Evolutionary conservation across 805 yeast species (phyloP).

Genomic region (Candida odintsovae): DNA sequence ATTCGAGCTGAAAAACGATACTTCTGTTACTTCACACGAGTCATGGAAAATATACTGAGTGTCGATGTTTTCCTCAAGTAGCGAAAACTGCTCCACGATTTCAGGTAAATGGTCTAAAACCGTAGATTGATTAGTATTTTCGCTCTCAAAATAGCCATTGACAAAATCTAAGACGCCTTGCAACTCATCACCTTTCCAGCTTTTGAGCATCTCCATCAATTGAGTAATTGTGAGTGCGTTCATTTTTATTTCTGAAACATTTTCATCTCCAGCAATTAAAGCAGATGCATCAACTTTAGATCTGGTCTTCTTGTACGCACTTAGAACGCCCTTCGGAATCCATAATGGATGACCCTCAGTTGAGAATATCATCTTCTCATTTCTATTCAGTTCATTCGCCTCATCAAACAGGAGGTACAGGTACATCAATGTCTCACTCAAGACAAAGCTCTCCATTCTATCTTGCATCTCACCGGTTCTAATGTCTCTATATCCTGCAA

Average conservation of each 20-base stretch:
- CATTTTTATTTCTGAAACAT: background rate
- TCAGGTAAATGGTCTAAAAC: background rate
- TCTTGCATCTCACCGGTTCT: constrained; percentile 58
- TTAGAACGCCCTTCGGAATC: constrained; percentile 38
- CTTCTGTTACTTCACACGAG: constrained; percentile 4
- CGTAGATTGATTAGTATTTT: background rate
- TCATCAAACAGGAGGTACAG: constrained; percentile 74
- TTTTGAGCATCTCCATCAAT: constrained; percentile 2
- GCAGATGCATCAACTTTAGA: background rate
- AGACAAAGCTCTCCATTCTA: constrained; percentile 87
- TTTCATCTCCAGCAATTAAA: background rate
- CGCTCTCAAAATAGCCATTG: background rate
- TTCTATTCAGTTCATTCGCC: constrained; percentile 47
- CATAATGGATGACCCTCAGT: constrained; percentile 94
- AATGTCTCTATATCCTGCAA: constrained; percentile 69
- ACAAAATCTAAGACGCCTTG: background rate
- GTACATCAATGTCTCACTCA: constrained; percentile 84
- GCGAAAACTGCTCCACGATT: background rate
- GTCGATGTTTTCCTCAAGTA: background rate
- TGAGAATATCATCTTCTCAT: constrained; percentile 42
- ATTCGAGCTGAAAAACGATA: constrained; percentile 6
- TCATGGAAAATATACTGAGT: background rate
- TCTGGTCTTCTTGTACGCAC: constrained; percentile 18
- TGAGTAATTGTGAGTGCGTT: background rate
- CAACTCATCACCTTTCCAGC: constrained; percentile 7